phyloP scores from a whole-genome alignment of 345 rosid genomes.

The Populus euphratica region DNA sequence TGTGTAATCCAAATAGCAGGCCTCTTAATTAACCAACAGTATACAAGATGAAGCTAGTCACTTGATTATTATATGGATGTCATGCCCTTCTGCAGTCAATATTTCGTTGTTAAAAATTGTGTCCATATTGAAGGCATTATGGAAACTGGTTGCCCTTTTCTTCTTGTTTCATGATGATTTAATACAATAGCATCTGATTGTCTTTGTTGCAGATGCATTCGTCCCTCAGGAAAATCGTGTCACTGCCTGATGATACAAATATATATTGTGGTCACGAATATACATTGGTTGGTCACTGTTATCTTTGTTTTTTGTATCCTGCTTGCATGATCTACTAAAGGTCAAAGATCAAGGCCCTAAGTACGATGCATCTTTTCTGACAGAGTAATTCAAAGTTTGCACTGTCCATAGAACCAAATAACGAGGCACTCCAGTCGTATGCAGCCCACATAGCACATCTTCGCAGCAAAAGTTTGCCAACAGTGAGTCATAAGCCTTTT shows the following conservation, averaged over 20 bases:
- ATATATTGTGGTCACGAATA: conserved; percentile 91
- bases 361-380: conserved; percentile 11
- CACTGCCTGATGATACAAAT: conserved; percentile 82
- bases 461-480: conserved; percentile 75
- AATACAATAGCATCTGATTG: neutral
- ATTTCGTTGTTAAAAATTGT: neutral
- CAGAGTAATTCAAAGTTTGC: conserved; percentile 94
- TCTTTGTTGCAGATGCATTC: conserved; percentile 67
- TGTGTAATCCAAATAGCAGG: neutral
- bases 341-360: conserved; percentile 10
- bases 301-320: neutral
- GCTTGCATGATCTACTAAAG: conserved; percentile 9
- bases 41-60: neutral
- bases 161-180: neutral
- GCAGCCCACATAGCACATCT: conserved; percentile 74
- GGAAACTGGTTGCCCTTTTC: neutral
- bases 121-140: neutral
- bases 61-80: neutral
- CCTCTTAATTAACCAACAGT: neutral
- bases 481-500: conserved; percentile 40
- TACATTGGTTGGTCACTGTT: conserved; percentile 62
- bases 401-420: conserved; percentile 81
- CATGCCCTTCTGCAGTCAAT: neutral
- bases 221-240: conserved; percentile 63
- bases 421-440: conserved; percentile 76